Base-by-base conservation (phyloP, 257 asterid species). In the Petunia secreta region DNA sequence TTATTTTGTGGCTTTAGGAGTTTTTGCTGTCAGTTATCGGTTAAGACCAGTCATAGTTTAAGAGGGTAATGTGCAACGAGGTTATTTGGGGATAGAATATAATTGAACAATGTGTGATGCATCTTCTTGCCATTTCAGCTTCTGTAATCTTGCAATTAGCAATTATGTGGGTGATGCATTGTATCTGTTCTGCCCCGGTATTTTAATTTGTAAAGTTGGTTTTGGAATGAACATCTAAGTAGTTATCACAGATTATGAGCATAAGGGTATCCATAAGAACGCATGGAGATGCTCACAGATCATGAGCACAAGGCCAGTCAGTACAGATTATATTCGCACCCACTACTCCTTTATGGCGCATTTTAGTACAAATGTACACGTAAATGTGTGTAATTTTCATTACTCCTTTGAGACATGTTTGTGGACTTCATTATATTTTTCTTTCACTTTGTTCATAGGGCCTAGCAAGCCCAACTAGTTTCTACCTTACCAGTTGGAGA, bases 381-480 rank as follows among this genome's bases (percentile, higher is more conserved):
- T 48, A 48, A 0, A 48, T 48, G 53, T 9, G 8, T 63, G 25
- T 25, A 25, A 37, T 25, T 64, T 63, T 4, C 15, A 11, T 25
- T 38, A 46, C 71, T 64, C 38, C 46, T 64, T 64, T 38, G 71
- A 37, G 48, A 64, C 48, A 64, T 64, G 25, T 64, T 11, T 64
- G 71, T 25, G 38, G 71, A 11, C 44, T 63, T 9, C 7, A 44
- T 64, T 11, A 11, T 15, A 64, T 64, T 64, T 64, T 64, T 64
- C 48, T 64, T 38, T 64, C 71, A 64, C 38, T 38, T 37, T 41
- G 5, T 38, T 64, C 10, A 13, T 13, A 64, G 5, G 71, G 48
- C 46, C 9, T 64, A 64, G 13, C 71, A 64, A 11, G 11, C 48
- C 71, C 71, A 38, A 38, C 71, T 38, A 25, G 5, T 63, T 63